Base-by-base conservation (phyloP, 495 filamentous ascomycete genomes). In the Platismatia glauca region DNA sequence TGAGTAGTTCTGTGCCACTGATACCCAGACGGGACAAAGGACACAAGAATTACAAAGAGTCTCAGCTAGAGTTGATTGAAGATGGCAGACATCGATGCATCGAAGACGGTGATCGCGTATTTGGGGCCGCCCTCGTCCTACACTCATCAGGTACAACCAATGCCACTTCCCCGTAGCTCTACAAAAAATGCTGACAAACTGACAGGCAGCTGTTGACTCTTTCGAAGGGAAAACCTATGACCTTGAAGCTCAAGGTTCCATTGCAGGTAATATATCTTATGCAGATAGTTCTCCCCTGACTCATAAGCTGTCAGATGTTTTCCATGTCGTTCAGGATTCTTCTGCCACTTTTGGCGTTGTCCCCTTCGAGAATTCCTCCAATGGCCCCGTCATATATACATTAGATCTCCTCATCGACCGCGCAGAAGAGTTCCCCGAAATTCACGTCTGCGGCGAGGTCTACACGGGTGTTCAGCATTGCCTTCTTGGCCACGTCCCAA, bases 291-390 rank as follows among this genome's bases (percentile, higher is more conserved):
- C 57, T 53, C 27, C 31, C 29, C 20, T 34, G 48, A 60, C 75
- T 81, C 59, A 55, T 46, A 15, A 20, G 7, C 22, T 20, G 63
- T 76, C 50, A 82, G 91, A 93, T 64, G 84, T 95, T 64, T 96
- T 97, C 72, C 76, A 81, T 37, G 79, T 83, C 20, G 86, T 96
- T 24, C 91, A 96, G 72, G 76, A 79, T 18, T 74, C 81, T 62
- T 63, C 71, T 29, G 79, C 81, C 0, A 73, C 78, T 62, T 87
- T 84, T 68, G 93, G 91, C 63, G 89, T 98, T 6, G 89, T 97
- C 20, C 94, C 94, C 35, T 92, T 95, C 75, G 94, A 98, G 74
- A 98, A 98, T 75, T 92, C 87, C 13, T 91, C 91, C 66, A 95
- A 97, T 74, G 94, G 94, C 64, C 85, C 86, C 50, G 95, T 98